These are phyloP conservation scores for Panicum virgatum DNA, from an alignment of 202 grass and related monocot species.

Conservation along the genomic window DNA sequence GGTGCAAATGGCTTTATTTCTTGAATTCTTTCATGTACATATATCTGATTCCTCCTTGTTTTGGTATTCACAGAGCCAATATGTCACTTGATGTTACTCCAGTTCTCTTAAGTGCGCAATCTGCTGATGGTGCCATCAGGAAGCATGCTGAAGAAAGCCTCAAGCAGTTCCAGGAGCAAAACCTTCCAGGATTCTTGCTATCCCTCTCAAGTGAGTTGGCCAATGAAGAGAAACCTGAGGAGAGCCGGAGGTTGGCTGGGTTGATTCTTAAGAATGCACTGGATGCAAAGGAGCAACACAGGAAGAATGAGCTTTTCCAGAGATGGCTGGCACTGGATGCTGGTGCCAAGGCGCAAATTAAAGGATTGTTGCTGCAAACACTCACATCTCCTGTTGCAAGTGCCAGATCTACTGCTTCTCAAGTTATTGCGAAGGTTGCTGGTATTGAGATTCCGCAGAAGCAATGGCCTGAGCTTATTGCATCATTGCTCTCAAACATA, in stretches of 20 bases:
- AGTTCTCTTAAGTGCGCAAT: conserved; percentile 83
- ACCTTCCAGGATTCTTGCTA: conserved; percentile 73
- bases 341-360: conserved; percentile 73
- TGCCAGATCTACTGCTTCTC: conserved; percentile 90
- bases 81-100: conserved; percentile 86
- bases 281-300: conserved; percentile 87
- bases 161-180: conserved; percentile 94
- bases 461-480: conserved; percentile 85
- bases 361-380: conserved; percentile 73
- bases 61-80: conserved; percentile 42
- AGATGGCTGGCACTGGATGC: conserved; percentile 85
- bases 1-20: background rate
- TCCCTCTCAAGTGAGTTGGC: conserved; percentile 74
- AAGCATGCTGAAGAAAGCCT: conserved; percentile 89
- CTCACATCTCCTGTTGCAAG: conserved; percentile 75
- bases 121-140: conserved; percentile 60
- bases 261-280: conserved; percentile 86
- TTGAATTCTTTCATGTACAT: background rate
- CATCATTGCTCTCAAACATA: conserved; percentile 72
- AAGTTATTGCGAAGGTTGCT: conserved; percentile 85
- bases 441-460: conserved; percentile 88
- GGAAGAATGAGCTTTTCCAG: conserved; percentile 84
- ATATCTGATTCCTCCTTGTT: background rate
- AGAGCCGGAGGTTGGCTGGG: conserved; percentile 82
- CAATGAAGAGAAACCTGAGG: conserved; percentile 75